Conservation (phyloP, 192 early-diverging fungal species). For the Chytriomyces hyalinus region DNA sequence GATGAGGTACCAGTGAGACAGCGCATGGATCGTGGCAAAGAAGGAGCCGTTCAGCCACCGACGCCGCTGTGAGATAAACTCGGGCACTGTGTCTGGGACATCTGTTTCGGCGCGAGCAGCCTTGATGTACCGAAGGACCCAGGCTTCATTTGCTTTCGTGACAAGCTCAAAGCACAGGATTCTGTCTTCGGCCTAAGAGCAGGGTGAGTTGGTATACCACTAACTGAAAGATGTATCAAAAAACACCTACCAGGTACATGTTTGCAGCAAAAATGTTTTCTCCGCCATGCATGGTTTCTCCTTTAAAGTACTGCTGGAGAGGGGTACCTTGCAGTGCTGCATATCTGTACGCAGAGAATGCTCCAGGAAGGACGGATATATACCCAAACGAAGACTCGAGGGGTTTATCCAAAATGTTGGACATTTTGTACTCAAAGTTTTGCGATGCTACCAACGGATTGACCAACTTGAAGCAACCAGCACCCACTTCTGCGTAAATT, state of each 20-base stretch:
- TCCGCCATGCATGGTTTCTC: slow-evolving; percentile 41
- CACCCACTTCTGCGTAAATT: slow-evolving; percentile 85
- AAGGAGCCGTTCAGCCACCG: slow-evolving; percentile 63
- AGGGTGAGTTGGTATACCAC: background rate
- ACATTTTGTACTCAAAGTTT: slow-evolving; percentile 79
- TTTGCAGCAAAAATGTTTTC: slow-evolving; percentile 77
- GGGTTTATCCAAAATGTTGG: slow-evolving; percentile 58
- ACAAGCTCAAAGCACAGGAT: slow-evolving; percentile 87
- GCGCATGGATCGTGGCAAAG: slow-evolving; percentile 71
- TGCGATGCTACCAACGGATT: slow-evolving; percentile 74
- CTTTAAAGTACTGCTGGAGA: slow-evolving; percentile 78
- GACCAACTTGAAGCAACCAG: slow-evolving; percentile 50
- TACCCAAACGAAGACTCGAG: slow-evolving; percentile 90
- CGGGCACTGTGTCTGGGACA: slow-evolving; percentile 71
- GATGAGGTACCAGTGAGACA: slow-evolving; percentile 67
- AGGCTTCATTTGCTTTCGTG: slow-evolving; percentile 69
- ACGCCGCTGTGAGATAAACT: slow-evolving; percentile 61
- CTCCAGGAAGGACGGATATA: slow-evolving; percentile 90
- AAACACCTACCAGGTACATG: slow-evolving; percentile 68
- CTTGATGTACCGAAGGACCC: slow-evolving; percentile 77
- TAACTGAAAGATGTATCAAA: background rate
- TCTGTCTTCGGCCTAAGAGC: slow-evolving; percentile 69
- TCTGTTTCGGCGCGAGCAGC: slow-evolving; percentile 80
- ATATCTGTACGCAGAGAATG: slow-evolving; percentile 85
- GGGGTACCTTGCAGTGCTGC: slow-evolving; percentile 72